Percentiles rank a stretch among this genome's conserved stretches.
These are phyloP conservation scores for Fusarium continuum DNA, from an alignment of 2,329 filamentous ascomycete genomes.

Conservation along the genomic window DNA sequence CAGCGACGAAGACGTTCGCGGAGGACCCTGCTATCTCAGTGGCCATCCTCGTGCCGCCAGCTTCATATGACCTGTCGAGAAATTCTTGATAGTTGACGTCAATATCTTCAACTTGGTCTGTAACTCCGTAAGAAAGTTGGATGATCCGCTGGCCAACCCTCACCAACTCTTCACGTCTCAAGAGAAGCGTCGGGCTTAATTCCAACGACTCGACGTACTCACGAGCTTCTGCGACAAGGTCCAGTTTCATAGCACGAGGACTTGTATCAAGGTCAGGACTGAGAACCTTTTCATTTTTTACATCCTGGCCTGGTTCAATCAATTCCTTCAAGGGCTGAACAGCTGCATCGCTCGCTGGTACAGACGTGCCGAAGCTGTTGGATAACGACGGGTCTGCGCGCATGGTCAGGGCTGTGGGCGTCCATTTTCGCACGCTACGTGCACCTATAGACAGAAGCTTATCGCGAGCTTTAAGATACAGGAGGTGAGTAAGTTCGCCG, in stretches of 20 bases:
- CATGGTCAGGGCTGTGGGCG: not conserved
- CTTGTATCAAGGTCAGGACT: not conserved
- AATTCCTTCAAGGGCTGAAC: conserved; percentile 7
- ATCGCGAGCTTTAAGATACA: conserved; percentile 30
- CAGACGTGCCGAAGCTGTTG: conserved; percentile 20
- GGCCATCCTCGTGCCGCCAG: not conserved
- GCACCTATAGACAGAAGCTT: conserved; percentile 25
- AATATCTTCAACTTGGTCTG: not conserved
- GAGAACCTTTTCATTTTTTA: not conserved
- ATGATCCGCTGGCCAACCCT: conserved; percentile 34
- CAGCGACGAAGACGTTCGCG: conserved; percentile 25
- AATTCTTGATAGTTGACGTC: conserved; percentile 20
- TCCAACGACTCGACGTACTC: conserved; percentile 21
- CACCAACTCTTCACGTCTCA: conserved; percentile 19
- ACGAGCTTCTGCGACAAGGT: conserved; percentile 15
- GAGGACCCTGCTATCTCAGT: conserved; percentile 5
- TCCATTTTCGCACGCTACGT: conserved; percentile 22
- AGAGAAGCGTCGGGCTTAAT: conserved; percentile 14
- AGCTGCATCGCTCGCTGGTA: conserved; percentile 24
- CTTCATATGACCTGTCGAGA: conserved; percentile 10
- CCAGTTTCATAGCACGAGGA: not conserved
- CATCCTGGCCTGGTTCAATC: accelerated
- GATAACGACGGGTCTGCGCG: not conserved
- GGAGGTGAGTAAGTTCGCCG: conserved; percentile 8
- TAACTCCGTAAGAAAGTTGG: conserved; percentile 4